phyloP scores from a whole-genome alignment of 2,329 filamentous ascomycete genomes.

The Lachnellula subtilissima region DNA sequence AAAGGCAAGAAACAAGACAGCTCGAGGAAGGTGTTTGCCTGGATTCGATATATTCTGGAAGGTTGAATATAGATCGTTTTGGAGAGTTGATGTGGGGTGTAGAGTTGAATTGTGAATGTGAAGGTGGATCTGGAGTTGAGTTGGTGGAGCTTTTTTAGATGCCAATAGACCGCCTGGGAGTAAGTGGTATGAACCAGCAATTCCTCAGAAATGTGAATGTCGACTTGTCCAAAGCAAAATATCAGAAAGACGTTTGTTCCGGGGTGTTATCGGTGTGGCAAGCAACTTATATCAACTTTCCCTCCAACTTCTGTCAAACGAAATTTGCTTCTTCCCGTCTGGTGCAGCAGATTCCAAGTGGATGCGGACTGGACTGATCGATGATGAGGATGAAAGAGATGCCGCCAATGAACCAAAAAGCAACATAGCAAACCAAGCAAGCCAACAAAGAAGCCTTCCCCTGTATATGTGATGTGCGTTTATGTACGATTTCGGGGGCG shows the following conservation, averaged over 20 bases:
- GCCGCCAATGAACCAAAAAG: not conserved
- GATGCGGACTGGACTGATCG: not conserved
- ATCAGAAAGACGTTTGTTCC: not conserved
- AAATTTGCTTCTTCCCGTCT: not conserved
- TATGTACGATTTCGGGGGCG: not conserved
- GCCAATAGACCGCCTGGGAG: not conserved
- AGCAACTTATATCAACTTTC: constrained; percentile 1
- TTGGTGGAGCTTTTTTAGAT: not conserved
- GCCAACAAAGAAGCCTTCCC: not conserved
- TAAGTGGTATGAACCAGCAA: not conserved
- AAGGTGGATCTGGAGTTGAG: not conserved
- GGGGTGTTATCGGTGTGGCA: not conserved
- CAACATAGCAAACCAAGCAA: constrained; percentile 3
- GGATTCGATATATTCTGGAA: not conserved
- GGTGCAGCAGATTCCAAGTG: not conserved
- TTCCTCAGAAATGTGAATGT: not conserved
- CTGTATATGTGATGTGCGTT: not conserved
- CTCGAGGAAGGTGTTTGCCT: not conserved
- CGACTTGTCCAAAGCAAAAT: not conserved
- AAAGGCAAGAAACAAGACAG: not conserved
- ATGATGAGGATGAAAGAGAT: not conserved
- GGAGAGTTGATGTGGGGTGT: not conserved
- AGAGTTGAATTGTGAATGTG: not conserved
- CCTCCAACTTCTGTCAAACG: not conserved
- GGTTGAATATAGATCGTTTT: not conserved